Conservation (phyloP, 192 early-diverging fungal genomes). For the Rhizophagus clarus region DNA sequence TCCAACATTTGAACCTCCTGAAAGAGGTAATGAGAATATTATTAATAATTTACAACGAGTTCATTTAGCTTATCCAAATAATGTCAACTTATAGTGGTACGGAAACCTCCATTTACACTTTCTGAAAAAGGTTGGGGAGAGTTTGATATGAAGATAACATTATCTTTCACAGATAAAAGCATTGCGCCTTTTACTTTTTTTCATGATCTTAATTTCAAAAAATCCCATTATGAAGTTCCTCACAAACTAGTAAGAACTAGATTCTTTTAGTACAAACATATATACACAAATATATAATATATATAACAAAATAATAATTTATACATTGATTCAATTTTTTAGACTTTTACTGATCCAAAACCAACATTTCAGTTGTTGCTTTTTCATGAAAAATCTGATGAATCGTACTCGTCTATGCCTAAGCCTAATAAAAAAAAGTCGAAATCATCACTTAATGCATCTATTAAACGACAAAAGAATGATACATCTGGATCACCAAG, state of each 20-base stretch:
- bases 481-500: background rate
- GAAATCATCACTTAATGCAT: conserved; percentile 4
- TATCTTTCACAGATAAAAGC: conserved; percentile 51
- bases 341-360: conserved; percentile 3
- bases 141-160: conserved; percentile 58
- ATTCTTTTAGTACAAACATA: background rate
- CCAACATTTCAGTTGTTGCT: background rate
- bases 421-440: conserved; percentile 10
- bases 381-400: background rate
- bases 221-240: conserved; percentile 45
- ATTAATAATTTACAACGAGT: background rate
- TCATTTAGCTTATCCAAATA: background rate
- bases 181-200: conserved; percentile 41
- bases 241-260: conserved; percentile 42
- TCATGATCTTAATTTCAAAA: conserved; percentile 58
- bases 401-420: background rate
- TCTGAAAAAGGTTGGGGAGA: conserved; percentile 65
- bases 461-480: conserved; percentile 4
- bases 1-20: conserved; percentile 49
- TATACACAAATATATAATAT: too few relatives aligned
- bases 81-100: conserved; percentile 39
- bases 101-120: conserved; percentile 51
- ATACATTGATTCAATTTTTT: background rate
- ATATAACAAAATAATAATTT: too few relatives aligned
- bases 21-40: conserved; percentile 39